These are phyloP conservation scores for Penicillium desertorum DNA, from an alignment of 495 filamentous ascomycete species.

Conservation along the genomic window DNA sequence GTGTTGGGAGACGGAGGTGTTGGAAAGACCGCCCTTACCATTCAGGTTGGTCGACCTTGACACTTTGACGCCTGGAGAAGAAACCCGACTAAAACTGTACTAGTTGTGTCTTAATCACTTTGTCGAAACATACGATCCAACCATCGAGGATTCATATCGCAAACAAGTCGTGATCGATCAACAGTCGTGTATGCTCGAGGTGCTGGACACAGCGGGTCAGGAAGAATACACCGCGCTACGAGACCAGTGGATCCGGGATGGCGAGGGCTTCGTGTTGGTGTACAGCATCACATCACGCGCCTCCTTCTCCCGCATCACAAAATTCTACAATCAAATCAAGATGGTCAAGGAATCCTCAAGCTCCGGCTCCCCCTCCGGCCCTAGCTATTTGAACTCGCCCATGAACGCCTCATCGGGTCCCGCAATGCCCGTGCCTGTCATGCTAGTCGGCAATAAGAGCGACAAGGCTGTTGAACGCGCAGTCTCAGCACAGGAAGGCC, in stretches of 20 bases:
- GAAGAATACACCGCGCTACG: slow-evolving; percentile 97
- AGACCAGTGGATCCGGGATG: slow-evolving; percentile 98
- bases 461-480: slow-evolving; percentile 93
- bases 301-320: slow-evolving; percentile 90
- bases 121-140: slow-evolving; percentile 91
- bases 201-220: slow-evolving; percentile 97
- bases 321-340: slow-evolving; percentile 95
- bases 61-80: slow-evolving; percentile 3
- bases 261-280: slow-evolving; percentile 94
- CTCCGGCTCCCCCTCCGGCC: slow-evolving; percentile 61
- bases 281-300: slow-evolving; percentile 97
- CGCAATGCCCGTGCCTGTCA: slow-evolving; percentile 78
- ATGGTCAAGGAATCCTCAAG: slow-evolving; percentile 92
- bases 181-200: slow-evolving; percentile 97
- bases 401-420: slow-evolving; percentile 61
- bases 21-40: slow-evolving; percentile 96
- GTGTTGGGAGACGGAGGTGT: slow-evolving; percentile 92
- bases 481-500: slow-evolving; percentile 94
- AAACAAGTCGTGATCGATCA: slow-evolving; percentile 98
- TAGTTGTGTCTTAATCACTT: slow-evolving; percentile 78
- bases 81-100: slow-evolving; percentile 14
- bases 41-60: slow-evolving; percentile 67
- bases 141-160: slow-evolving; percentile 94
- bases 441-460: slow-evolving; percentile 98
- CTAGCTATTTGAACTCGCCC: slow-evolving; percentile 63